Evolutionary conservation across 116 monocot species (phyloP).

Genomic region (Phalaenopsis hybrid): DNA sequence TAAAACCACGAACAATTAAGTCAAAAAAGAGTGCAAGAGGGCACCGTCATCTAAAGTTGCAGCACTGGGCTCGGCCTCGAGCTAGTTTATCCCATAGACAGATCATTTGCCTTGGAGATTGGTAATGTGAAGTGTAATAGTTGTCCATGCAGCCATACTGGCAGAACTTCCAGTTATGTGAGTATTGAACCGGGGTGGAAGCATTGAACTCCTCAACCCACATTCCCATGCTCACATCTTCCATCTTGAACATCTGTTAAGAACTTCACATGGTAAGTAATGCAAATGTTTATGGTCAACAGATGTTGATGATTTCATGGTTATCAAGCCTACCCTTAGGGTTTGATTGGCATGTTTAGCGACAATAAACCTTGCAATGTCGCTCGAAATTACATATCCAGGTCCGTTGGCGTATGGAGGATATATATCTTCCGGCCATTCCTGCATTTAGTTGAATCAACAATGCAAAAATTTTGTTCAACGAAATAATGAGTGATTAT

Average conservation of each 20-base stretch:
- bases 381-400: conserved; percentile 79
- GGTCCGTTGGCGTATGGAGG: conserved; percentile 99
- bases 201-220: conserved; percentile 87
- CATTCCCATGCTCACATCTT: conserved; percentile 98
- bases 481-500: too few relatives aligned
- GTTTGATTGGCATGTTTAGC: conserved; percentile 61
- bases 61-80: conserved; percentile 64
- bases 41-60: conserved; percentile 66
- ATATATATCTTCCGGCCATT: conserved; percentile 88
- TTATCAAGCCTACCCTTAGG: conserved; percentile 38
- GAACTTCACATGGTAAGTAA: conserved; percentile 1
- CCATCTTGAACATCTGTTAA: conserved; percentile 93
- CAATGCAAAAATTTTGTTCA: too few relatives aligned
- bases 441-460: conserved; percentile 31
- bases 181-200: conserved; percentile 49
- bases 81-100: conserved; percentile 79
- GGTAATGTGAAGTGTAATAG: conserved; percentile 85
- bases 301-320: neutral
- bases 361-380: conserved; percentile 65
- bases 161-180: conserved; percentile 81
- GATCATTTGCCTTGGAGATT: conserved; percentile 91
- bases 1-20: too few relatives aligned
- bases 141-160: conserved; percentile 87
- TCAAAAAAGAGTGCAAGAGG: neutral
- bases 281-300: neutral